A percentile compares a stretch with the other conserved stretches of the same genome.
Conservation (phyloP, 176 grass and related monocot genomes). For the Hordeum marinum region DNA sequence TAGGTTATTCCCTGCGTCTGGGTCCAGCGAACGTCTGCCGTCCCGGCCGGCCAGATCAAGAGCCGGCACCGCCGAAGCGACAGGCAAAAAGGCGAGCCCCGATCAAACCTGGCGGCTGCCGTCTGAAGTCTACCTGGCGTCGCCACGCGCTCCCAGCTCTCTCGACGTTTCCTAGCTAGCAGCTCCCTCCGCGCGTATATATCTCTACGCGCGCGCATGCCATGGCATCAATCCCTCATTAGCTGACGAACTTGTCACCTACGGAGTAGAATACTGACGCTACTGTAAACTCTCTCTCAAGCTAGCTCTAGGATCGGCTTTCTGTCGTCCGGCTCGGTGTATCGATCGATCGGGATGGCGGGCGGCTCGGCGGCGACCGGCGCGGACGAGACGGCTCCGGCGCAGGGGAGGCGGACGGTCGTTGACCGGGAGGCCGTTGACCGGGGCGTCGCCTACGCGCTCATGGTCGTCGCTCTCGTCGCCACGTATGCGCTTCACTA, state of each 20-base stretch:
- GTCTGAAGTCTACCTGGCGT: no score
- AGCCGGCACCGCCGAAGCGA: no score
- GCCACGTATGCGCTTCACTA: conserved; percentile 60
- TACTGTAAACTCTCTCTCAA: not conserved
- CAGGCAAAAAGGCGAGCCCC: no score
- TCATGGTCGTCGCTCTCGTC: conserved; percentile 58
- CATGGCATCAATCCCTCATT: not conserved
- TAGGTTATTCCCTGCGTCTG: no score
- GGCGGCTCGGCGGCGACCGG: not conserved
- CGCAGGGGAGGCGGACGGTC: not conserved
- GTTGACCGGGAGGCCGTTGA: conserved; percentile 49
- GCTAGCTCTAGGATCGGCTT: not conserved
- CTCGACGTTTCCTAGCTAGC: no score
- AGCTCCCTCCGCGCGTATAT: not conserved
- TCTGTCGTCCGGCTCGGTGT: not conserved
- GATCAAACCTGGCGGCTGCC: no score
- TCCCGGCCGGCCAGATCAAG: no score
- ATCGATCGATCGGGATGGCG: not conserved
- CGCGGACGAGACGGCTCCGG: not conserved
- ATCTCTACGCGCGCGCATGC: not conserved
- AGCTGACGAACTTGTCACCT: not conserved
- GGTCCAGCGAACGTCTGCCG: no score
- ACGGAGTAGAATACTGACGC: not conserved
- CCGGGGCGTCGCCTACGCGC: conserved; percentile 50
- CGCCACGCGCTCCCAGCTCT: no score